phyloP scores from a whole-genome alignment of 345 rosid species.

The Pugionium cornutum region DNA sequence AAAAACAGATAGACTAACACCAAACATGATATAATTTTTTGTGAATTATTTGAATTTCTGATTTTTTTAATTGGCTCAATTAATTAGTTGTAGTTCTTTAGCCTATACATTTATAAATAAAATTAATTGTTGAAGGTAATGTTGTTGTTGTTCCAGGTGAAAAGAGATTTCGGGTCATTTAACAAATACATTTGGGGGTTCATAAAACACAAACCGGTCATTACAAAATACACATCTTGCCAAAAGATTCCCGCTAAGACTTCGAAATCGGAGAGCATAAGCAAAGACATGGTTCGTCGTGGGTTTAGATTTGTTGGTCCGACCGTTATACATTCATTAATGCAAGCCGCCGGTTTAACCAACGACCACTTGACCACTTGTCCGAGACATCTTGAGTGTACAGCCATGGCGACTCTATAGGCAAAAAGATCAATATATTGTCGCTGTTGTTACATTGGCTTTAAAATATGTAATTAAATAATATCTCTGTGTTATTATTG shows the following conservation, averaged over 20 bases:
- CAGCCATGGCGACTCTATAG: constrained; percentile 35
- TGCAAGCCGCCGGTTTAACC: constrained; percentile 70
- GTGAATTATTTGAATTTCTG: too few species aligned
- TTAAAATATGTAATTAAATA: constrained; percentile 27
- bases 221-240: constrained; percentile 50
- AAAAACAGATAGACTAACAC: too few species aligned
- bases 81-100: too few species aligned
- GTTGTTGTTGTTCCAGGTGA: constrained; percentile 36
- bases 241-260: constrained; percentile 65
- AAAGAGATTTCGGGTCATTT: constrained; percentile 56
- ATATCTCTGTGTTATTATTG: constrained; percentile 11
- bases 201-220: constrained; percentile 51
- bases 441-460: constrained; percentile 26
- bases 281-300: constrained; percentile 69
- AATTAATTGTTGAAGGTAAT: too few species aligned
- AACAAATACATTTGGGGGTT: constrained; percentile 64
- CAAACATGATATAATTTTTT: too few species aligned
- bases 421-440: background rate
- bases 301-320: constrained; percentile 70
- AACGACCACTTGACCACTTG: constrained; percentile 66
- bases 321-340: constrained; percentile 60
- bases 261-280: constrained; percentile 65
- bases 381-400: constrained; percentile 57
- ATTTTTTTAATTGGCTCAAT: too few species aligned
- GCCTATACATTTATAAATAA: too few species aligned